phyloP scores from a whole-genome alignment of 2,329 filamentous ascomycete species.

The Basipetospora chlamydospora region DNA sequence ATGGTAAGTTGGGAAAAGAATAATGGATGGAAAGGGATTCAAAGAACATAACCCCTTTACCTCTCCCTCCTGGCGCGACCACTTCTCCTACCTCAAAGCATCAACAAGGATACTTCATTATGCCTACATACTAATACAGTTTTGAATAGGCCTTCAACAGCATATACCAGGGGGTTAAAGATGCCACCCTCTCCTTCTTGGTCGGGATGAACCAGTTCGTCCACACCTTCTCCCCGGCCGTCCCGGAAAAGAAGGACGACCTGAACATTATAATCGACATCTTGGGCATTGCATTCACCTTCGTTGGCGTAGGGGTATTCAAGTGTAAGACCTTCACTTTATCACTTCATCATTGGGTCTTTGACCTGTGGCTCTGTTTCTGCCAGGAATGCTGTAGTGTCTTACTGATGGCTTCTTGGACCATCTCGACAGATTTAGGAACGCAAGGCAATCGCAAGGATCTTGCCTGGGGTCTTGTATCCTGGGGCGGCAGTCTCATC shows the following conservation, averaged over 20 bases:
- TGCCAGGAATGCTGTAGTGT: no score
- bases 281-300: neutral
- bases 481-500: neutral
- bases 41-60: no score
- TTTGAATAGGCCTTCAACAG: neutral
- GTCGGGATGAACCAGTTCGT: neutral
- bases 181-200: neutral
- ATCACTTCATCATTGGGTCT: no score
- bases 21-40: no score
- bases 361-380: no score
- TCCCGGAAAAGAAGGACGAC: neutral
- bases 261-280: neutral
- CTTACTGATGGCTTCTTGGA: neutral
- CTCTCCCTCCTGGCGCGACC: no score
- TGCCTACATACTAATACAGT: no score
- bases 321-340: neutral
- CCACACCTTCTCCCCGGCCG: neutral
- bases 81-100: no score
- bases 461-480: neutral
- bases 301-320: neutral
- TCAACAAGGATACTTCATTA: no score
- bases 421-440: neutral
- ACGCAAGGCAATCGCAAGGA: neutral
- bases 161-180: neutral
- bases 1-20: neutral